Evolutionary conservation across 495 filamentous ascomycete genomes (phyloP), one percentile per base, ranked within the genome.

Genomic region (Rusavskia elegans): DNA sequence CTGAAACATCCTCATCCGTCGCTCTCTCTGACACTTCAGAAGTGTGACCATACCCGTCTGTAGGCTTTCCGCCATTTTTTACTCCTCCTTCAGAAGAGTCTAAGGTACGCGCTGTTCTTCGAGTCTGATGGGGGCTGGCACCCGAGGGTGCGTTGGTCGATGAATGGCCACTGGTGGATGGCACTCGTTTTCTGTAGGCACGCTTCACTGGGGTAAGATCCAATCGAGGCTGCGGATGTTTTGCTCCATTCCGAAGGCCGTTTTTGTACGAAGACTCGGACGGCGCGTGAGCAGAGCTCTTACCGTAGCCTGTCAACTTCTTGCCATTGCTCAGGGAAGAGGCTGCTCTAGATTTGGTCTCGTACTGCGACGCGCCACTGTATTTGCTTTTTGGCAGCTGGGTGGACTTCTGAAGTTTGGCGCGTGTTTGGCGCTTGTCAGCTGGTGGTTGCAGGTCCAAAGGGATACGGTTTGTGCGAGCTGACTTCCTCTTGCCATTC

Each of bases 401-500:
- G 21, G 57, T 50, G n/a, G 42, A 40, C 30, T 65, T 52, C 29
- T 63, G 64, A 10, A 57, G 54, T 16, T 64, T 62, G 17, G 68
- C 71, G 53, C 78, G 74, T 49, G 73, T 77, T 46, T 68, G 68
- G 59, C 77, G 71, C 64, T 84, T 93, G 32, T 78, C 77, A 27
- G 78, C 76, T 29, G 67, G 71, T 35, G 83, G 73, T 58, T 86
- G 79, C 51, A 84, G 64, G 54, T 86, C 82, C 32, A 82, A 55
- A n/a, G 84, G 84, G 19, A 85, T 66, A 29, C 69, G 66, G 63
- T 93, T 95, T 52, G 85, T 85, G 55, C 89, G 75, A 36, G 85
- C 85, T 9, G 89, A 95, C 64, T 87, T 92, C 51, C 92, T 78
- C 55, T 80, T 81, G 42, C 92, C 92, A 68, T 87, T 82, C 55